Conservation (phyloP, 805 yeast genomes). For the Yamadazyma sp. region DNA sequence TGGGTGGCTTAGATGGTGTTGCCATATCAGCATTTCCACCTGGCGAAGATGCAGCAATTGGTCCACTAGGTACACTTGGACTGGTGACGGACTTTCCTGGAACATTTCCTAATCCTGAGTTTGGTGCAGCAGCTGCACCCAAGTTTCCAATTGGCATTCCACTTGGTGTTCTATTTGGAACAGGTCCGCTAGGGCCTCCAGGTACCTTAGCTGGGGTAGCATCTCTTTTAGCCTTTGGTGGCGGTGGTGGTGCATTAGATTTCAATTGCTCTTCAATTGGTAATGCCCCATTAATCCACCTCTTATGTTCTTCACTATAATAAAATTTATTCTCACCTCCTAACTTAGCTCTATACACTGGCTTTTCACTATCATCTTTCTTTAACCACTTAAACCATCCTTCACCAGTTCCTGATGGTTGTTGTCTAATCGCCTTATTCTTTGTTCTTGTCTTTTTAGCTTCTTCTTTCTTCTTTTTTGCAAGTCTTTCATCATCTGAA, state of each 20-base stretch:
- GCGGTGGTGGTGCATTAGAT: conserved; percentile 65
- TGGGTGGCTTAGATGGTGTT: conserved; percentile 1
- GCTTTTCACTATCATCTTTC: conserved; percentile 57
- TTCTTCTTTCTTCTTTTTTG: conserved; percentile 13
- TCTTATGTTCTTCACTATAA: conserved; percentile 77
- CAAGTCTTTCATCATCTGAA: conserved; percentile 37
- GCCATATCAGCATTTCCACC: neutral
- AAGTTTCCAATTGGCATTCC: conserved; percentile 5
- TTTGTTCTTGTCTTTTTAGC: neutral
- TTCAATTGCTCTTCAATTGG: conserved; percentile 62
- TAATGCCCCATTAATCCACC: conserved; percentile 80
- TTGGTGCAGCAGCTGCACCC: conserved; percentile 5
- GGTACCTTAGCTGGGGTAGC: conserved; percentile 19
- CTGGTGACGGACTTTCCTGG: neutral
- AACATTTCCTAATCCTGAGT: neutral
- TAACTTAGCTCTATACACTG: conserved; percentile 77
- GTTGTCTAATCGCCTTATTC: conserved; percentile 3
- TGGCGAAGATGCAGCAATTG: neutral
- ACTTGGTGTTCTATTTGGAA: conserved; percentile 11
- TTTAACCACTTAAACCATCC: conserved; percentile 15
- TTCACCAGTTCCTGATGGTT: conserved; percentile 3
- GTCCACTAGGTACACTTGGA: conserved; percentile 1
- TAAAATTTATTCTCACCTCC: conserved; percentile 75
- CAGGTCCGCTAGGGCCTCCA: conserved; percentile 12
- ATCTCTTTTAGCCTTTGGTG: conserved; percentile 40